Evolutionary conservation across 2,329 filamentous ascomycete species (phyloP).

Genomic region (Pseudocercospora musae): DNA sequence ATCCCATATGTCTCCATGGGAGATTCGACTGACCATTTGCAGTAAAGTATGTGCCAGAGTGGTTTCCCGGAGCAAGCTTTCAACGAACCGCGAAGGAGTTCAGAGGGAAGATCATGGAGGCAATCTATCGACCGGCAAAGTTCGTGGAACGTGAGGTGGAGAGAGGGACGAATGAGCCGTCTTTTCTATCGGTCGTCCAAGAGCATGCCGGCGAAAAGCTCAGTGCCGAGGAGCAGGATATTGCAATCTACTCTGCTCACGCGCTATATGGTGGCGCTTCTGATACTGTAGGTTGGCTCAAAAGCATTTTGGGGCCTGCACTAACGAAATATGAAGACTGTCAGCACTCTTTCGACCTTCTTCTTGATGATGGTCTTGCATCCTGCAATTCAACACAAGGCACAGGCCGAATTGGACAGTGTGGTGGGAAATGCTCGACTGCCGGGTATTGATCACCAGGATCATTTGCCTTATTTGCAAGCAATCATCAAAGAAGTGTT

Average conservation of each 20-base stretch:
- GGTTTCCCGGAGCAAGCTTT: conserved; percentile 47
- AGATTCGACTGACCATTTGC: background rate
- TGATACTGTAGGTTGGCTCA: conserved; percentile 33
- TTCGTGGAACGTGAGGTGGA: conserved; percentile 41
- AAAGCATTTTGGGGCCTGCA: background rate
- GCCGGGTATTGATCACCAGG: conserved; percentile 31
- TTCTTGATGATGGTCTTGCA: conserved; percentile 33
- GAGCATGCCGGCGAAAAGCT: conserved; percentile 28
- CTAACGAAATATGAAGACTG: conserved; percentile 3
- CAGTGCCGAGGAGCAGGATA: conserved; percentile 31
- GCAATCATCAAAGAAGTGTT: conserved; percentile 36
- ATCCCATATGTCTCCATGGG: background rate
- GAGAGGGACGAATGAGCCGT: conserved; percentile 33
- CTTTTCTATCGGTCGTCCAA: conserved; percentile 43
- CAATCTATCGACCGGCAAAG: conserved; percentile 37
- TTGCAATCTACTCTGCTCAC: conserved; percentile 43
- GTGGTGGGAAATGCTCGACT: conserved; percentile 31
- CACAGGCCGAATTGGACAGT: conserved; percentile 34
- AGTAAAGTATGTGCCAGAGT: conserved; percentile 44
- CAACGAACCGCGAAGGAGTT: conserved; percentile 42
- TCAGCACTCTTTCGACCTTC: conserved; percentile 32
- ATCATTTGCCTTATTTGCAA: conserved; percentile 33
- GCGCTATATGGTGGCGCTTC: conserved; percentile 44
- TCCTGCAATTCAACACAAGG: conserved; percentile 32
- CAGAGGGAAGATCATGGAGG: conserved; percentile 32